Conservation (phyloP, 495 filamentous ascomycete species). For the Pyronema omphalodes region DNA sequence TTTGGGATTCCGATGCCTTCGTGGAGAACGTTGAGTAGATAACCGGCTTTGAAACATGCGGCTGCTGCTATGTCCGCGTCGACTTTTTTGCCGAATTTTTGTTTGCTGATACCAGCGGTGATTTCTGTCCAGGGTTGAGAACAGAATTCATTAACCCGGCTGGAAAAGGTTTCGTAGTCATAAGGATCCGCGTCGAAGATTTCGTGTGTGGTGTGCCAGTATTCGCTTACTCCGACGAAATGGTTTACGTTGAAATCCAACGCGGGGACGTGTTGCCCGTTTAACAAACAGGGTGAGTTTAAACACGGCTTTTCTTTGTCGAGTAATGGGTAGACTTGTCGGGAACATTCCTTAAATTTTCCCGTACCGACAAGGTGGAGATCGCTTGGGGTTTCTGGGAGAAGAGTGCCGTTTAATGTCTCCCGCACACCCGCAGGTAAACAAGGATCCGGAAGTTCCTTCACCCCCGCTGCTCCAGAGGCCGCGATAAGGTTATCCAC, state of each 20-base stretch:
- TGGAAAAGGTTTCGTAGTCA: conserved; percentile 80
- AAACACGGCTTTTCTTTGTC: conserved; percentile 68
- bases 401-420: conserved; percentile 37
- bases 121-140: conserved; percentile 64
- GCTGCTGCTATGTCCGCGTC: conserved; percentile 55
- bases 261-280: conserved; percentile 77
- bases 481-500: conserved; percentile 48
- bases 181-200: conserved; percentile 75
- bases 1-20: conserved; percentile 81
- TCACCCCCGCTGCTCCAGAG: conserved; percentile 32
- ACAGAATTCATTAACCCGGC: conserved; percentile 70
- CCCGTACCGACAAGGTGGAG: conserved; percentile 61
- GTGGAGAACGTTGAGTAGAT: conserved; percentile 91
- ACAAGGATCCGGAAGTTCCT: conserved; percentile 80
- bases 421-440: conserved; percentile 59
- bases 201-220: conserved; percentile 96
- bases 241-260: conserved; percentile 98
- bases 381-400: conserved; percentile 22
- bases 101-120: conserved; percentile 37
- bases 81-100: conserved; percentile 63
- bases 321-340: conserved; percentile 64
- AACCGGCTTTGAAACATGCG: conserved; percentile 94
- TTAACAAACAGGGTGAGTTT: conserved; percentile 70
- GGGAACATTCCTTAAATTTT: conserved; percentile 66
- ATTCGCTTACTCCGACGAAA: conserved; percentile 94